Evolutionary conservation across 768 basidiomycete species (phyloP).

Genomic region (Boletales sp.): DNA sequence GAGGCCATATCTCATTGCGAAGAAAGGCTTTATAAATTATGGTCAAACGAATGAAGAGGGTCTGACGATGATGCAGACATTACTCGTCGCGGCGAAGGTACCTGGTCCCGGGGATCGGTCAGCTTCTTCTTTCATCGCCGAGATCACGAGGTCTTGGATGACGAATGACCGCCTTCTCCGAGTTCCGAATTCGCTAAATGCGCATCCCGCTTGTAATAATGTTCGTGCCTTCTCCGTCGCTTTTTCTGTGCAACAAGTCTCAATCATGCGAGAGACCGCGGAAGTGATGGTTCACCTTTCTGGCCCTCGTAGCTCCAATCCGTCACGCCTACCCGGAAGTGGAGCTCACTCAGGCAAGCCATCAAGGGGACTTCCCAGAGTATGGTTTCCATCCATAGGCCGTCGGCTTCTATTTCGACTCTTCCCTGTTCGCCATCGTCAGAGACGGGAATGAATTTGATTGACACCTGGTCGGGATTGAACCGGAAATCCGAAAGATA

Average conservation of each 20-base stretch:
- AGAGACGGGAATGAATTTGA: slow-evolving; percentile 59
- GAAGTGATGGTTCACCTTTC: slow-evolving; percentile 46
- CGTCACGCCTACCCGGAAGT: slow-evolving; percentile 68
- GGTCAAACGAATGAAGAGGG: background rate
- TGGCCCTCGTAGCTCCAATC: slow-evolving; percentile 89
- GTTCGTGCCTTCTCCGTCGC: slow-evolving; percentile 69
- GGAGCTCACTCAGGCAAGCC: slow-evolving; percentile 87
- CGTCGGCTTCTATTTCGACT: slow-evolving; percentile 69
- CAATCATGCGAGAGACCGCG: background rate
- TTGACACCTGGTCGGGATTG: slow-evolving; percentile 59
- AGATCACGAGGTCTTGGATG: slow-evolving; percentile 75
- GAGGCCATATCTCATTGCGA: slow-evolving; percentile 74
- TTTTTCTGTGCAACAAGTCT: slow-evolving; percentile 42
- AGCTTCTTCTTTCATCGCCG: slow-evolving; percentile 62
- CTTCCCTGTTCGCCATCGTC: slow-evolving; percentile 50
- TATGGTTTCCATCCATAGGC: slow-evolving; percentile 81
- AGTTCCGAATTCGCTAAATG: slow-evolving; percentile 86
- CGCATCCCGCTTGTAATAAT: slow-evolving; percentile 61
- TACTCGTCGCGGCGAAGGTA: slow-evolving; percentile 70
- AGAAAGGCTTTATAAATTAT: slow-evolving; percentile 54
- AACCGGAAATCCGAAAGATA: slow-evolving; percentile 70
- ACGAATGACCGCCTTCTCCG: slow-evolving; percentile 71
- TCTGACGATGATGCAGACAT: slow-evolving; percentile 47
- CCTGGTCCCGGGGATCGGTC: slow-evolving; percentile 49
- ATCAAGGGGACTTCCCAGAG: slow-evolving; percentile 96